Evolutionary conservation across 768 basidiomycete genomes (phyloP), one percentile per base, ranked within the genome.

Genomic region (Sarcomyxa edulis): DNA sequence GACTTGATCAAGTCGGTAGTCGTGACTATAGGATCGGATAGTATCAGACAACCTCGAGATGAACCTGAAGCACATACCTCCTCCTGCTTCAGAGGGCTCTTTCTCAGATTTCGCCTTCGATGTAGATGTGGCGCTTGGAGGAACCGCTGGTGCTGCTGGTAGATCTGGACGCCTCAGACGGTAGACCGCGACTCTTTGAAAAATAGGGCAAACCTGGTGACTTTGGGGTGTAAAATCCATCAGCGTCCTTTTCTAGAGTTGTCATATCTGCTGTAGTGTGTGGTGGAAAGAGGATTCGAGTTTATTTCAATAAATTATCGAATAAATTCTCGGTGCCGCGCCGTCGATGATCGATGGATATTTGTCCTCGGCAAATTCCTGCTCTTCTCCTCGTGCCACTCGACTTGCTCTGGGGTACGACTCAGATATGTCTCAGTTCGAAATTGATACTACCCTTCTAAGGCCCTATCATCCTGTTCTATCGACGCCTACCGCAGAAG

Each of bases 211-310:
- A 25, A 6, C 9, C 34, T 15, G 40, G 33, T 23, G 18, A 11
- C 23, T 9, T 70, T 47, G 83, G 71, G 14, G 70, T 78, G 53
- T 83, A 87, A 58, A 89, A 88, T 2, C 86, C 86, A 39, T 89
- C 86, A 37, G 74, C 82, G 58, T 86, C 84, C 62, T 83, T 88
- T 55, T 83, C 69, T 72, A 84, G 73, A 40, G 48, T 56, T 42
- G 51, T 36, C 49, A 52, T 53, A 18, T n/a, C n/a, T 5, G n/a
- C 4, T 14, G 15, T 19, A n/a, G 35, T 37, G 23, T n/a, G n/a
- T 3, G 36, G 15, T 7, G 36, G 6, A 8, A 4, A 8, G 14
- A 11, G 20, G n/a, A n/a, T n/a, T n/a, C 26, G 29, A 29, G 18
- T 39, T 14, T 12, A 29, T 19, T 30, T 33, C 19, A 33, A 3